Percentiles rank a stretch among this genome's conserved stretches.
phyloP scores from a whole-genome alignment of 345 rosid genomes.

The Acer saccharum region DNA sequence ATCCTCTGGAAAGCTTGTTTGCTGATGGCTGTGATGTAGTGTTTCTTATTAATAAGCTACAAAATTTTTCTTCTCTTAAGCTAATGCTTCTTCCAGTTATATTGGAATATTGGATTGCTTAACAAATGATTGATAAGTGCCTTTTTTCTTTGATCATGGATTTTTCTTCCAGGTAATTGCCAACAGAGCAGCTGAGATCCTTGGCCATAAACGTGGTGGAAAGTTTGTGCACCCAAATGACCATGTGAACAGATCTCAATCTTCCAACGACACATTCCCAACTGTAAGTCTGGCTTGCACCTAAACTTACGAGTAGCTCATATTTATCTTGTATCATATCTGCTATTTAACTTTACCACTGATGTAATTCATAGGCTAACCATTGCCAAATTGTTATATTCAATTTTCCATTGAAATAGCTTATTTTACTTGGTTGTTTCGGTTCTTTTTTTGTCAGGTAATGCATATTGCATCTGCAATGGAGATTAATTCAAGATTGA shows the following conservation, averaged over 20 bases:
- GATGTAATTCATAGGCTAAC: background rate
- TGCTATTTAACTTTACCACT: background rate
- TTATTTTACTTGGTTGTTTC: background rate
- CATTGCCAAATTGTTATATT: background rate
- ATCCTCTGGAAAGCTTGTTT: background rate
- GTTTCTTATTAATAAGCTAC: background rate
- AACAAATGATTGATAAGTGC: background rate
- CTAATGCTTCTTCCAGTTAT: background rate
- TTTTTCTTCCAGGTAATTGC: slow-evolving; percentile 74
- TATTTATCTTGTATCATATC: slow-evolving; percentile 10
- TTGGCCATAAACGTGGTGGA: slow-evolving; percentile 84
- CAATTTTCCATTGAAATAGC: background rate
- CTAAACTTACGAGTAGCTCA: background rate
- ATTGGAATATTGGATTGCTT: background rate
- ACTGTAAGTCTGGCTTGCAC: slow-evolving; percentile 56
- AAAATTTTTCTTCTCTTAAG: background rate
- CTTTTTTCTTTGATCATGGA: background rate
- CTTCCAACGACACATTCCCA: slow-evolving; percentile 97
- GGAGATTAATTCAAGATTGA: slow-evolving; percentile 83
- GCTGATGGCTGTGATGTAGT: background rate
- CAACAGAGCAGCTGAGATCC: slow-evolving; percentile 96
- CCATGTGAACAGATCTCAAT: slow-evolving; percentile 94
- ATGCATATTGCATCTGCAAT: slow-evolving; percentile 98
- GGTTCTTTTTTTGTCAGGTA: slow-evolving; percentile 48
- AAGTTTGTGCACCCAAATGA: slow-evolving; percentile 96